These are phyloP conservation scores for Peterozyma xylosa DNA, from an alignment of 805 yeast genomes.

Conservation along the genomic window DNA sequence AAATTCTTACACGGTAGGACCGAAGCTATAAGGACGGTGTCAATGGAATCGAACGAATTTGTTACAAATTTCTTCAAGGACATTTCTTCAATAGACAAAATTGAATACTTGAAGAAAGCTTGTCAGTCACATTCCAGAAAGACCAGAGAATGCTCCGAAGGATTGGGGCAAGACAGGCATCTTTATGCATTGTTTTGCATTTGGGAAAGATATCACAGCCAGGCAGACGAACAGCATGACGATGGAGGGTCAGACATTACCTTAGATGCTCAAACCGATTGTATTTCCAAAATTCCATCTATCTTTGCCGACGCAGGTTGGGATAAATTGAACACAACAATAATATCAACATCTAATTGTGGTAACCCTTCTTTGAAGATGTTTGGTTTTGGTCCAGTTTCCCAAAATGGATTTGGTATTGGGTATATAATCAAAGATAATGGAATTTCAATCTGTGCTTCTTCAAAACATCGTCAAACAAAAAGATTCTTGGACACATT, in stretches of 20 bases:
- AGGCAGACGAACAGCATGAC: constrained; percentile 14
- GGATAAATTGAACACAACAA: constrained; percentile 75
- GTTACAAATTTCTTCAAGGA: constrained; percentile 80
- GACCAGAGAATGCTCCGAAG: constrained; percentile 63
- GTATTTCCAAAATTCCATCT: constrained; percentile 42
- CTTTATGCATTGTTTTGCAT: constrained; percentile 80
- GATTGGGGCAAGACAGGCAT: constrained; percentile 91
- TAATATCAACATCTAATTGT: constrained; percentile 81
- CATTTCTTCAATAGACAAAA: constrained; percentile 50
- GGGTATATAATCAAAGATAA: constrained; percentile 83
- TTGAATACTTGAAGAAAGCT: constrained; percentile 55
- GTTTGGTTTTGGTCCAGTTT: constrained; percentile 90
- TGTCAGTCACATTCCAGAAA: constrained; percentile 62
- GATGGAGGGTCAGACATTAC: constrained; percentile 22
- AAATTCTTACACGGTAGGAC: constrained; percentile 84
- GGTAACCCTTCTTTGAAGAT: constrained; percentile 84
- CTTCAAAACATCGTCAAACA: constrained; percentile 87
- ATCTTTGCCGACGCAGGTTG: constrained; percentile 83
- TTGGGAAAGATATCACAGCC: constrained; percentile 60
- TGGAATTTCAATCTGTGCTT: constrained; percentile 70
- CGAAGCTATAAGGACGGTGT: constrained; percentile 83
- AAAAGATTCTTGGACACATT: constrained; percentile 66
- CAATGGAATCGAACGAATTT: constrained; percentile 70
- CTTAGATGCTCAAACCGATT: constrained; percentile 14
- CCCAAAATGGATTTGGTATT: constrained; percentile 87